Base-by-base conservation (phyloP, 208 protist species). In the Sergeia podlipaevii region DNA sequence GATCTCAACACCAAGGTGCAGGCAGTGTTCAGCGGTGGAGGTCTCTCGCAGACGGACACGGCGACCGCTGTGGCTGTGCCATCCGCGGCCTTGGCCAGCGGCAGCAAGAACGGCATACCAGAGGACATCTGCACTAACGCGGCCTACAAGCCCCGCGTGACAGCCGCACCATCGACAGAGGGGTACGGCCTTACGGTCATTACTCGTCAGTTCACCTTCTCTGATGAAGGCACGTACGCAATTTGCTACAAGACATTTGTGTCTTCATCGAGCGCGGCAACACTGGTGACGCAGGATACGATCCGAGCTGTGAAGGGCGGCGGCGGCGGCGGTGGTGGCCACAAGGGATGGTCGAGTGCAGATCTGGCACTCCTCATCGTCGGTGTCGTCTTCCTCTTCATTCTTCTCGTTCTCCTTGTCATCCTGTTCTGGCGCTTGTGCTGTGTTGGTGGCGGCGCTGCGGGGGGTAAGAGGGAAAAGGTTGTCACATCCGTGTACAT, bases 241-340 rank as follows among this genome's bases (percentile, higher is more conserved):
- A 57, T 91, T 18, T 92, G 89, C 68, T 91, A 85, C 70, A 50
- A 63, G 38, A n/a, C n/a, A n/a, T n/a, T n/a, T 66, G 65, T 45
- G 11, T 93, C n/a, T 93, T 80, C 69, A 85, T 86, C 65, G 74
- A 67, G n/a, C 76, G 81, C 2, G 57, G 39, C 4, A 81, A 93
- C 51, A 10, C 72, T 91, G 21, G 15, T 69, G 0, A 66, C 51
- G 18, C 56, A 60, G 34, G 47, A 39, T 37, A 38, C 74, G 29
- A 44, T 60, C 34, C 30, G 48, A 4, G 29, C 21, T 38, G 6
- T 41, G 27, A 5, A 28, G 17, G 37, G 30, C 47, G 28, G 48
- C 59, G 37, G 30, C 47, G 28, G 48, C 59, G 27, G 46, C 24
- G 23, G 36, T 27, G 42, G 29, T 43, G 56, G 44, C 17, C 1